Percentiles rank a stretch among this genome's conserved stretches.
Conservation (phyloP, 768 basidiomycete genomes). For the Fomitopsis serialis region DNA sequence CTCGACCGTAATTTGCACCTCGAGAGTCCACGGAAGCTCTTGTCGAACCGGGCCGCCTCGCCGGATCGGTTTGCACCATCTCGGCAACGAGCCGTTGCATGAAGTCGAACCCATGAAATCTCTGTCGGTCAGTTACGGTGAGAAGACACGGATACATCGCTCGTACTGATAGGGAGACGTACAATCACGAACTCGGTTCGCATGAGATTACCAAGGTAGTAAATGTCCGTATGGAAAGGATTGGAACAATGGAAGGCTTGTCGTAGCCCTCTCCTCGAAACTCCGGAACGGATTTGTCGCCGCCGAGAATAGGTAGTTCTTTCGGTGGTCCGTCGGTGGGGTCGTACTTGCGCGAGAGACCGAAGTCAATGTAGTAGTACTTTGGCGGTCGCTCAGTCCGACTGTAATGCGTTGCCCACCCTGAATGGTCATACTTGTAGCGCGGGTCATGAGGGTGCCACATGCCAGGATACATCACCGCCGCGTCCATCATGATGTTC, state of each 20-base stretch:
- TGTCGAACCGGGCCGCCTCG: constrained; percentile 6
- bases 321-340: constrained; percentile 7
- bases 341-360: constrained; percentile 16
- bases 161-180: not conserved
- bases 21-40: not conserved
- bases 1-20: constrained; percentile 11
- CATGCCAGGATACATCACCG: constrained; percentile 3
- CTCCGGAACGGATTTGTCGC: constrained; percentile 17
- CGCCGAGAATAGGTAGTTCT: constrained; percentile 5
- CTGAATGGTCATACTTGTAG: not conserved
- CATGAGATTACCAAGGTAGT: constrained; percentile 14
- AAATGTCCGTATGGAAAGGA: constrained; percentile 15
- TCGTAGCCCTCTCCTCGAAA: constrained; percentile 1
- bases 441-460: constrained; percentile 1
- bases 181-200: constrained; percentile 3
- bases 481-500: constrained; percentile 11
- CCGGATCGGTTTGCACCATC: constrained; percentile 84
- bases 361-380: constrained; percentile 24
- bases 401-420: not conserved
- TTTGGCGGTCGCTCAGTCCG: constrained; percentile 4
- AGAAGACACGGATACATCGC: constrained; percentile 2
- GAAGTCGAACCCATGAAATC: constrained; percentile 24
- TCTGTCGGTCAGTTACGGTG: constrained; percentile 5
- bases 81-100: constrained; percentile 20
- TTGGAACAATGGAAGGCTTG: constrained; percentile 10